Conservation (phyloP, 148 eudicot species). For the Vaccinium myrtillus region DNA sequence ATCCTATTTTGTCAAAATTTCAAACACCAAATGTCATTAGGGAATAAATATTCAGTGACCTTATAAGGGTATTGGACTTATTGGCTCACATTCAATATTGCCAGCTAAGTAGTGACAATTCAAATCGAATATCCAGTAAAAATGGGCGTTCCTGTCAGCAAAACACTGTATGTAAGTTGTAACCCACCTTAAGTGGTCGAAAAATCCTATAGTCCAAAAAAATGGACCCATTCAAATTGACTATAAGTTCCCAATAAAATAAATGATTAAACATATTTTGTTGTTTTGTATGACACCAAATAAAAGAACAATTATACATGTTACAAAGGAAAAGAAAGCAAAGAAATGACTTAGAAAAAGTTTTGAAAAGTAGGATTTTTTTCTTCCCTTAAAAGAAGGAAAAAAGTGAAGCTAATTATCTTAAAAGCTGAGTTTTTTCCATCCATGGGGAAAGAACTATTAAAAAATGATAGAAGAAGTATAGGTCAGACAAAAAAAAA, state of each 20-base stretch:
- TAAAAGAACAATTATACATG: neutral
- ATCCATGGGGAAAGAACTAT: slow-evolving; percentile 3
- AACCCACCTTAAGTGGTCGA: neutral
- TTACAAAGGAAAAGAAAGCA: neutral
- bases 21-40: neutral
- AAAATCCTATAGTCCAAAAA: no score
- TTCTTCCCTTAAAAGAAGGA: neutral
- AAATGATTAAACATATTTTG: neutral
- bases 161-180: neutral
- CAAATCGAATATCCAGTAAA: neutral
- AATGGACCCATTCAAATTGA: neutral
- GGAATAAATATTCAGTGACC: neutral
- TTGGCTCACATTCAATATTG: neutral
- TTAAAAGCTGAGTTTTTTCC: neutral
- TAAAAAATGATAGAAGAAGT: neutral
- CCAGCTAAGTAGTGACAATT: neutral
- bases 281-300: neutral
- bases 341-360: neutral
- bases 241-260: neutral
- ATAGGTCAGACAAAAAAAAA: neutral
- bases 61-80: neutral
- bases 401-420: neutral
- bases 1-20: neutral
- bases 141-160: neutral
- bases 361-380: neutral